Evolutionary conservation across 495 filamentous ascomycete species (phyloP).

Genomic region (Penicillium dipodomyicola): DNA sequence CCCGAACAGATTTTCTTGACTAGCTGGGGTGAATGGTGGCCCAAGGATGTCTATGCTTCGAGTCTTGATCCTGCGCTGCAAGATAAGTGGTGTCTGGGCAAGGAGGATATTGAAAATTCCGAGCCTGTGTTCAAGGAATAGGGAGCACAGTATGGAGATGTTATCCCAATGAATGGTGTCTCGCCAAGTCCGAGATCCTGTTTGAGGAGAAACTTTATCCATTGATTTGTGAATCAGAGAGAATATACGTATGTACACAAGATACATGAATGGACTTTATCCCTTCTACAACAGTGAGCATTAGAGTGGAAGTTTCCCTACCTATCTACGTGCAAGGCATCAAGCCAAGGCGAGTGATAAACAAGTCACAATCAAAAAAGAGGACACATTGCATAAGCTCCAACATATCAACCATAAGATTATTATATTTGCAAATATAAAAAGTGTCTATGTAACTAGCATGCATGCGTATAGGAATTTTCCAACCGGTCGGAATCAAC

Average conservation of each 20-base stretch:
- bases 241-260: background rate
- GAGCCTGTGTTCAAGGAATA: conserved; percentile 13
- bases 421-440: conserved; percentile 11
- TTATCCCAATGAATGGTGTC: background rate
- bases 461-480: background rate
- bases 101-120: conserved; percentile 27
- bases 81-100: conserved; percentile 30
- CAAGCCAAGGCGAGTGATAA: too few species aligned
- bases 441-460: background rate
- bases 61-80: conserved; percentile 26
- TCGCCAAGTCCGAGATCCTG: too few species aligned
- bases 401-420: background rate
- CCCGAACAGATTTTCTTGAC: conserved; percentile 34
- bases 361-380: too few species aligned
- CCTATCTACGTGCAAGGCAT: too few species aligned
- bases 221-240: background rate
- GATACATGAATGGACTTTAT: background rate
- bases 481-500: background rate
- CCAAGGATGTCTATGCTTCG: conserved; percentile 26
- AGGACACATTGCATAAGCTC: too few species aligned
- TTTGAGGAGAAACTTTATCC: background rate
- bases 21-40: conserved; percentile 38
- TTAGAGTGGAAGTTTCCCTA: background rate
- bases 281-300: background rate
- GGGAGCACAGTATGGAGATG: background rate